phyloP scores from a whole-genome alignment of 2,329 filamentous ascomycete genomes.

The Phialocephala sp. region DNA sequence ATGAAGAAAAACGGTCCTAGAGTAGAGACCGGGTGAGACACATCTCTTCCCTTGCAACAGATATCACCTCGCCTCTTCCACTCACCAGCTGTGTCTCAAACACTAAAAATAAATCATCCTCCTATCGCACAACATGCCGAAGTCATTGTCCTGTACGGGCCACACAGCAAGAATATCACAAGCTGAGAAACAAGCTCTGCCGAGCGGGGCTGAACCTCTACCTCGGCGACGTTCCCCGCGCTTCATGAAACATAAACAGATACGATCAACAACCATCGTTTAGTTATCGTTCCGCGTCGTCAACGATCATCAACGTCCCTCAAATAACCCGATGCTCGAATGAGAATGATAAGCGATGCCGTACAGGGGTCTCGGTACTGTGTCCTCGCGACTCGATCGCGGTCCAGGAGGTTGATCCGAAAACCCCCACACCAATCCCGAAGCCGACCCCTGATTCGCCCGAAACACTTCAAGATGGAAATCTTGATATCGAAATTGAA shows the following conservation, averaged over 20 bases:
- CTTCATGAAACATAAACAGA: background rate
- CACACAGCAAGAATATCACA: no score
- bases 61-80: no score
- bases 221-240: background rate
- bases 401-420: background rate
- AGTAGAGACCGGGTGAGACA: no score
- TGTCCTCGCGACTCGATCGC: background rate
- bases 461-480: background rate
- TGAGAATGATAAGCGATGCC: background rate
- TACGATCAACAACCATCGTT: background rate
- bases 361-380: background rate
- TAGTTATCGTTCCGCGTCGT: background rate
- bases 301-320: background rate
- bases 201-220: background rate
- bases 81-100: no score
- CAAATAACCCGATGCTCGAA: background rate
- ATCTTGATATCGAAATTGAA: background rate
- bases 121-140: no score
- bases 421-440: background rate
- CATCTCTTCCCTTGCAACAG: no score
- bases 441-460: background rate
- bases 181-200: background rate
- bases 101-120: no score
- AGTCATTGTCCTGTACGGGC: no score
- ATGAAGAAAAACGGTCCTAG: no score